Percentiles rank a stretch among this genome's conserved stretches.
These are phyloP conservation scores for Penicillium cataractarum DNA, from an alignment of 495 filamentous ascomycete genomes.

Conservation along the genomic window DNA sequence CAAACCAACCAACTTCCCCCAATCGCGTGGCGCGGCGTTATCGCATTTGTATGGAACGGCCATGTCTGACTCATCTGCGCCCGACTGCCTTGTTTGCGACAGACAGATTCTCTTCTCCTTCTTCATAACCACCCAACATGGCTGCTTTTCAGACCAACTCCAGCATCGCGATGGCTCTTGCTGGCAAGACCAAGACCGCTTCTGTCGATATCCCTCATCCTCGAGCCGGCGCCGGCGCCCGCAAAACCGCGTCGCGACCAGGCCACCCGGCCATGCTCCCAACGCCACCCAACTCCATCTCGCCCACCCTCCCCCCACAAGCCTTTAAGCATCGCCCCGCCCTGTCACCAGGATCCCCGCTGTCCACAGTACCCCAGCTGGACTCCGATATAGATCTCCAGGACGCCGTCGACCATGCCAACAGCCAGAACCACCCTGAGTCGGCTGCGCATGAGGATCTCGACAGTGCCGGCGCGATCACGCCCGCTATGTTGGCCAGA, in stretches of 20 bases:
- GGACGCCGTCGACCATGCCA: slow-evolving; percentile 62
- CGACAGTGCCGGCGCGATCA: slow-evolving; percentile 83
- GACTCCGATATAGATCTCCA: slow-evolving; percentile 89
- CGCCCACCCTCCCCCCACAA: slow-evolving; percentile 83
- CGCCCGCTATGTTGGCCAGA: slow-evolving; percentile 82
- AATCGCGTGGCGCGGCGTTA: slow-evolving; percentile 26
- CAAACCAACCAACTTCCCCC: background rate
- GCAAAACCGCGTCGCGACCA: slow-evolving; percentile 59
- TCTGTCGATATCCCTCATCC: slow-evolving; percentile 75
- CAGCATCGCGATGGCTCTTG: slow-evolving; percentile 66
- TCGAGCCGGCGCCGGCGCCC: slow-evolving; percentile 63
- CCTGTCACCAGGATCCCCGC: slow-evolving; percentile 51
- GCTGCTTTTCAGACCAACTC: slow-evolving; percentile 52
- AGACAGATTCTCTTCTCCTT: slow-evolving; percentile 15
- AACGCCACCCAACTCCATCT: slow-evolving; percentile 96
- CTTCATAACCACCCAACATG: slow-evolving; percentile 39
- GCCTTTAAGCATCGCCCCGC: slow-evolving; percentile 59
- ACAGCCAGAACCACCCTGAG: slow-evolving; percentile 45
- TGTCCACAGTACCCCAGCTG: slow-evolving; percentile 62
- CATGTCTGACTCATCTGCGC: slow-evolving; percentile 37
- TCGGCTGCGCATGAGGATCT: slow-evolving; percentile 43
- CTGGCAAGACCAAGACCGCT: slow-evolving; percentile 62
- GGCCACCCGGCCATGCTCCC: slow-evolving; percentile 67
- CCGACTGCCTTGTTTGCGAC: slow-evolving; percentile 8
- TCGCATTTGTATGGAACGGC: slow-evolving; percentile 25